Conservation (phyloP, 2,329 filamentous ascomycete genomes). For the Botryosphaeria dothidea region DNA sequence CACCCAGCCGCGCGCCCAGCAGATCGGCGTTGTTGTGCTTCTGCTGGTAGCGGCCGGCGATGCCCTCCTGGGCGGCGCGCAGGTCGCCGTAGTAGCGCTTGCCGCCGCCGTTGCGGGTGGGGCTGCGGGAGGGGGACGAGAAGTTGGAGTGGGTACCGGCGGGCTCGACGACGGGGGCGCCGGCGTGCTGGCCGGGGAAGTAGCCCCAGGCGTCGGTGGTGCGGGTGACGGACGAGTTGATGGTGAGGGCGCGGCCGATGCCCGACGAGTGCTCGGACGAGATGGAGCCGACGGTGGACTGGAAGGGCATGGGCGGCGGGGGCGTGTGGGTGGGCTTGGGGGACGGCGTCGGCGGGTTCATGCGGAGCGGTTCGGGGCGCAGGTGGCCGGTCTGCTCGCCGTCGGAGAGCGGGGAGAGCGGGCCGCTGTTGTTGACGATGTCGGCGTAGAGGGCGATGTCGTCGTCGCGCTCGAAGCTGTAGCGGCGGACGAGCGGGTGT, state of each 20-base stretch:
- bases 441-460: background rate
- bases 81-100: slow-evolving; percentile 51
- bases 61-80: slow-evolving; percentile 41
- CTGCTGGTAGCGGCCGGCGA: slow-evolving; percentile 24
- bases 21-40: slow-evolving; percentile 29
- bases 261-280: slow-evolving; percentile 15
- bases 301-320: slow-evolving; percentile 14
- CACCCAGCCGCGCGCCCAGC: slow-evolving; percentile 25
- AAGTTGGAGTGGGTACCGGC: slow-evolving; percentile 11
- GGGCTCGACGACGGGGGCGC: background rate
- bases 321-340: slow-evolving; percentile 21
- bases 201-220: slow-evolving; percentile 31
- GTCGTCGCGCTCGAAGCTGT: slow-evolving; percentile 17
- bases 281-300: slow-evolving; percentile 1
- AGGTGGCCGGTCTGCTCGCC: slow-evolving; percentile 23
- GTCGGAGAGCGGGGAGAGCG: background rate
- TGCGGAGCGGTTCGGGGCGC: slow-evolving; percentile 45
- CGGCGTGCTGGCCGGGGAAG: slow-evolving; percentile 10
- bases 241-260: slow-evolving; percentile 34
- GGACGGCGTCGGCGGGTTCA: slow-evolving; percentile 50
- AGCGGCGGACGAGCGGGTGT: slow-evolving; percentile 3
- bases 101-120: slow-evolving; percentile 22
- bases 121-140: slow-evolving; percentile 24
- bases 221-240: slow-evolving; percentile 27
- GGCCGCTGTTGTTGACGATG: slow-evolving; percentile 23